Evolutionary conservation across 2,329 filamentous ascomycete species (phyloP).

Genomic region (Aspergillus piperis): DNA sequence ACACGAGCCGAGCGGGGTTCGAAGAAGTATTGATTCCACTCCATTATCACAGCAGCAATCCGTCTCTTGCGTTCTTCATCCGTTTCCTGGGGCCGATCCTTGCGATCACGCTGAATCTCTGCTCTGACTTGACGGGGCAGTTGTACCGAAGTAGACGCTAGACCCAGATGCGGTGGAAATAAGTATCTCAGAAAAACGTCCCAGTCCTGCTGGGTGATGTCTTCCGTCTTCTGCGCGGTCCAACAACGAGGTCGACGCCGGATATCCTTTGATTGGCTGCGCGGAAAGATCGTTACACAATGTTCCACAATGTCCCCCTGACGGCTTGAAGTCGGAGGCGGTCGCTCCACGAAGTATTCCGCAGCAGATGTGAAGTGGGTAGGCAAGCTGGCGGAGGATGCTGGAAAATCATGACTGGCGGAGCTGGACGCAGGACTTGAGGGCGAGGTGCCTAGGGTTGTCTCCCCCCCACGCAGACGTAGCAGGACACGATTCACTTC

Average conservation of each 20-base stretch:
- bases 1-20: constrained; percentile 38
- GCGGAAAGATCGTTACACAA: constrained; percentile 43
- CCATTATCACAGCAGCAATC: constrained; percentile 42
- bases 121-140: constrained; percentile 42
- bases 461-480: constrained; percentile 25
- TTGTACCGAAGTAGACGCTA: constrained; percentile 38
- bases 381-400: constrained; percentile 22
- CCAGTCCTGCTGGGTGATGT: constrained; percentile 47
- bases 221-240: constrained; percentile 33
- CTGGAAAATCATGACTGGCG: constrained; percentile 11
- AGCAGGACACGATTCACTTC: constrained; percentile 16
- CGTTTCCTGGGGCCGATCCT: constrained; percentile 45
- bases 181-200: constrained; percentile 46
- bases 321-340: constrained; percentile 27
- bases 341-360: constrained; percentile 43
- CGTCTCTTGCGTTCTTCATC: constrained; percentile 42
- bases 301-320: constrained; percentile 35
- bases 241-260: constrained; percentile 46
- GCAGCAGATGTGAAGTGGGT: constrained; percentile 39
- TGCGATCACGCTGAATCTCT: constrained; percentile 44
- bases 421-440: constrained; percentile 22
- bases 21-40: constrained; percentile 50
- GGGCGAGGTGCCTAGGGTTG: constrained; percentile 16
- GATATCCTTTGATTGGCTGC: constrained; percentile 45
- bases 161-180: constrained; percentile 42